Conservation (phyloP, 2,329 filamentous ascomycete genomes). For the Plenodomus tracheiphilus region DNA sequence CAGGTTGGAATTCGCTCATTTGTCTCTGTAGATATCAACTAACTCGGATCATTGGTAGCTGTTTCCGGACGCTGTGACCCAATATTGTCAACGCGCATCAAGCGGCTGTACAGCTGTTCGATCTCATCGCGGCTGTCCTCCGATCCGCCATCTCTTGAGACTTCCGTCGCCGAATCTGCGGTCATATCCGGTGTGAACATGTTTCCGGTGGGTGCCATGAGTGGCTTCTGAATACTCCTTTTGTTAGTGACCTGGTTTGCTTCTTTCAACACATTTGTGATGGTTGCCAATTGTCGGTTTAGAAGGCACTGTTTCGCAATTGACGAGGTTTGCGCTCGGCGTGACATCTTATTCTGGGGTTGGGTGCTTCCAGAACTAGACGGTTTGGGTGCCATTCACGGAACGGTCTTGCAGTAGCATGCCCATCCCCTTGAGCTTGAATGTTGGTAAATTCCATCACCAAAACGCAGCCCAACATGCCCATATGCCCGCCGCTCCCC, state of each 20-base stretch:
- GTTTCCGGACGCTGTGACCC: no score
- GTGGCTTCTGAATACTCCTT: neutral
- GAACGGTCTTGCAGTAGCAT: no score
- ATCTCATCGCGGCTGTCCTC: neutral
- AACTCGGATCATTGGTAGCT: neutral
- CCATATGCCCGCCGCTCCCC: no score
- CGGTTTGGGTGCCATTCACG: no score
- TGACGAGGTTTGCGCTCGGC: neutral
- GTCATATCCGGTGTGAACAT: neutral
- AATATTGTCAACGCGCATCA: neutral
- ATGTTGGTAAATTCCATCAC: no score
- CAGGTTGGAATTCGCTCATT: neutral
- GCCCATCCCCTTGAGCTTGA: no score
- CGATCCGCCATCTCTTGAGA: neutral
- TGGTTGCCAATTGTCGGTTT: conserved; percentile 19
- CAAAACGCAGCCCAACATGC: no score
- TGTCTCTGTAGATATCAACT: neutral
- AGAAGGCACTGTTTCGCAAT: conserved; percentile 6
- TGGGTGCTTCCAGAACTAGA: no score
- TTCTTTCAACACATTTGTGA: conserved; percentile 17
- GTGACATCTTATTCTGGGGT: neutral
- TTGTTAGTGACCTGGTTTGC: neutral
- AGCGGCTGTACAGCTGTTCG: neutral
- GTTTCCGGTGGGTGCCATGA: neutral
- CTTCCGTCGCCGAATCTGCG: neutral